phyloP scores from a whole-genome alignment of 176 grass and related monocot species.

The Themeda triandra region DNA sequence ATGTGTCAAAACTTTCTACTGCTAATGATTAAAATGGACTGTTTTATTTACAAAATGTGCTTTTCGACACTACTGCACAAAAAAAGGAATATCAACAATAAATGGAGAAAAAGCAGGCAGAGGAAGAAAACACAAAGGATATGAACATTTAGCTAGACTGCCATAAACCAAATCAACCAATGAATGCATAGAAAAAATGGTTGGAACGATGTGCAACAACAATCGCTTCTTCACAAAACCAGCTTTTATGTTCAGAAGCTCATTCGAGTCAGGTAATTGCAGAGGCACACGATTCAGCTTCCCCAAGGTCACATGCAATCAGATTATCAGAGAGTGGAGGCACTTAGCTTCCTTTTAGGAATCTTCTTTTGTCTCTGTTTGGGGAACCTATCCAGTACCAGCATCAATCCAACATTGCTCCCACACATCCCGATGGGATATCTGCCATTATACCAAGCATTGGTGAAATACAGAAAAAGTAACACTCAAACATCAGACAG shows the following conservation, averaged over 20 bases:
- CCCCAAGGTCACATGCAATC: not conserved
- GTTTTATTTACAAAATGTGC: not conserved
- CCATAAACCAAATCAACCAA: slow-evolving; percentile 23
- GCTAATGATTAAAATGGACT: not conserved
- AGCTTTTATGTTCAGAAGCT: slow-evolving; percentile 19
- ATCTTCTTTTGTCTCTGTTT: slow-evolving; percentile 44
- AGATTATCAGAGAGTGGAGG: not conserved
- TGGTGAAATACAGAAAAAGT: slow-evolving; percentile 8
- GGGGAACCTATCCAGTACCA: slow-evolving; percentile 64
- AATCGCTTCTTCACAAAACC: not conserved
- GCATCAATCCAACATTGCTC: slow-evolving; percentile 66
- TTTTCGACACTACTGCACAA: not conserved
- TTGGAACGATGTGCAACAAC: slow-evolving; percentile 7
- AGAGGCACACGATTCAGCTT: not conserved
- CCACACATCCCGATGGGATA: slow-evolving; percentile 61
- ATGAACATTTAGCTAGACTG: not conserved
- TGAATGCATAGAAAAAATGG: slow-evolving; percentile 9
- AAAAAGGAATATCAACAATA: not conserved
- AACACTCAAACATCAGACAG: not conserved
- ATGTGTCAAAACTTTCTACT: not conserved
- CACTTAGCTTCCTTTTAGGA: slow-evolving; percentile 32
- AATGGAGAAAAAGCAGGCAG: not conserved
- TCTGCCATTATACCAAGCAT: slow-evolving; percentile 34
- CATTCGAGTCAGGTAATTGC: not conserved
- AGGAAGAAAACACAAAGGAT: not conserved